Base-by-base conservation (phyloP, 768 basidiomycete genomes). In the Mycena olivaceomarginata region DNA sequence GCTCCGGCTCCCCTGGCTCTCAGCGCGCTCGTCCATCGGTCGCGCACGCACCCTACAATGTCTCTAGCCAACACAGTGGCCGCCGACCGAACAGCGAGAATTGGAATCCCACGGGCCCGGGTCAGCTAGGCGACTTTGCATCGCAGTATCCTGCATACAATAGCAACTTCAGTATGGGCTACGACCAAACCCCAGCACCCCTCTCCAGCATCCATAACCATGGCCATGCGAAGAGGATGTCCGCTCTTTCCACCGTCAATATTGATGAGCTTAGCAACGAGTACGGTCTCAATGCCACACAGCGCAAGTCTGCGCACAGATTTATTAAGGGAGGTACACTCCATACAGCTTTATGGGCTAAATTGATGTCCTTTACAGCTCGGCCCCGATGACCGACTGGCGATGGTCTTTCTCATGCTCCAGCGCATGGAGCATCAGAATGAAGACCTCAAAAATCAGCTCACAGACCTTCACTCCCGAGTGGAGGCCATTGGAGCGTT, bases 191-290 rank as follows among this genome's bases (percentile, higher is more conserved):
- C 22, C 62, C 22, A 9, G 56, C n/a, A 2, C 66, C 68, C 3
- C 20, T 69, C 41, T 43, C 56, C 0, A 41, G 3, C n/a, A 22
- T 69, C 22, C 56, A 57, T 4, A 68, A 43, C 67, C 20, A 69
- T 10, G 68, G 46, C 5, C 22, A 4, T 2, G 2, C 5, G 2
- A 48, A 41, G 13, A 22, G 68, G 22, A 16, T 69, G 22, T 57
- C 68, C 1, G n/a, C 68, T 1, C 68, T 69, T 4, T 57, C 53
- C 12, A 59, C 68, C 5, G 43, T 69, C 39, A 57, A 25, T 15
- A 43, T 45, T 15, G 56, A 68, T 11, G 67, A 56, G 67, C 67
- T 68, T n/a, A 68, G 67, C 7, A 22, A 18, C 11, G 20, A 68
- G 40, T 68, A 68, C 12, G 53, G 53, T 12, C 67, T 68, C 13